Conservation (phyloP, 2,329 filamentous ascomycete genomes). For the Saccharata proteae region DNA sequence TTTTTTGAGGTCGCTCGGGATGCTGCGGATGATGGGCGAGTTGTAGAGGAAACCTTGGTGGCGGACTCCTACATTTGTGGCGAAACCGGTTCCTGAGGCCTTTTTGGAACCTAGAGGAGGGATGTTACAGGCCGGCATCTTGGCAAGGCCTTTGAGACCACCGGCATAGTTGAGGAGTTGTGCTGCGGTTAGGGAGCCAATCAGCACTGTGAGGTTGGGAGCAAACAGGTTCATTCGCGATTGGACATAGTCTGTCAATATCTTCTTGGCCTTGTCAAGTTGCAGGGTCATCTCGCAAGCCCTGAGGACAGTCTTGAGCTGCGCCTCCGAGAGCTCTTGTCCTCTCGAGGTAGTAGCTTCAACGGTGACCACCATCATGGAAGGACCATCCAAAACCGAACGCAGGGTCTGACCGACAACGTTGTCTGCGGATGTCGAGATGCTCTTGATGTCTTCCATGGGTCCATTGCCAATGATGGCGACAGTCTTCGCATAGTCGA, state of each 20-base stretch:
- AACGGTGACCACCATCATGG: conserved; percentile 89
- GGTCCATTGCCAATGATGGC: conserved; percentile 87
- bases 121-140: conserved; percentile 88
- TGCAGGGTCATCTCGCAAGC: conserved; percentile 84
- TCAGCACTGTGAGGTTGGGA: conserved; percentile 79
- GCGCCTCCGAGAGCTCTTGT: conserved; percentile 59
- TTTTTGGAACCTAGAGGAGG: conserved; percentile 85
- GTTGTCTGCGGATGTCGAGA: conserved; percentile 69
- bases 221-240: conserved; percentile 95
- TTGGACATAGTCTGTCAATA: conserved; percentile 85
- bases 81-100: conserved; percentile 66
- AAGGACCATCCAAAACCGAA: conserved; percentile 74
- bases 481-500: conserved; percentile 93
- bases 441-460: conserved; percentile 71
- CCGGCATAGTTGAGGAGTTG: conserved; percentile 94
- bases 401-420: conserved; percentile 62
- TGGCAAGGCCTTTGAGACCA: conserved; percentile 75
- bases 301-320: conserved; percentile 59
- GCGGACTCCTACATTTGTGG: conserved; percentile 81
- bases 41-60: conserved; percentile 92
- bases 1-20: conserved; percentile 76
- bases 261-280: conserved; percentile 75
- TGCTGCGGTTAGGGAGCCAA: conserved; percentile 85
- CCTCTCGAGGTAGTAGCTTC: conserved; percentile 87
- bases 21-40: conserved; percentile 74